phyloP scores from a whole-genome alignment of 805 yeast species.

The Starmerella ratchasimensis region DNA sequence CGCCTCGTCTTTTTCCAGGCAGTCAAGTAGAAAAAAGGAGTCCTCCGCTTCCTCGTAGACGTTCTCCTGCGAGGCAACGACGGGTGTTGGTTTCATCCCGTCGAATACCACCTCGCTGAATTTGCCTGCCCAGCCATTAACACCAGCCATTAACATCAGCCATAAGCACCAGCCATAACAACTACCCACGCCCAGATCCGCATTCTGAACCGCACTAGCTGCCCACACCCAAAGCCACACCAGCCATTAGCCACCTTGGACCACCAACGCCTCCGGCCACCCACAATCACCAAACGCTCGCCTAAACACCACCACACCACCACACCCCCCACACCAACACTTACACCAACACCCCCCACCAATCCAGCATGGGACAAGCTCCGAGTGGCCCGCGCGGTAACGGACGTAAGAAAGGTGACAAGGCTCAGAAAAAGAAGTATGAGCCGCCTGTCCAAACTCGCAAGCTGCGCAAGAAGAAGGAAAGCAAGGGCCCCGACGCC shows the following conservation, averaged over 20 bases:
- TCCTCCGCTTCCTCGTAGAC: slow-evolving; percentile 96
- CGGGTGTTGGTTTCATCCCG: slow-evolving; percentile 16
- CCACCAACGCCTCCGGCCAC: neutral
- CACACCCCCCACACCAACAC: neutral
- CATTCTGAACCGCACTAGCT: too few species aligned
- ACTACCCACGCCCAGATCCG: too few species aligned
- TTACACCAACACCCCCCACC: neutral
- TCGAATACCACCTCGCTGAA: slow-evolving; percentile 3
- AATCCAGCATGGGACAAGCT: slow-evolving; percentile 20
- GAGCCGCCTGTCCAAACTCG: slow-evolving; percentile 97
- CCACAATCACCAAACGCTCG: neutral
- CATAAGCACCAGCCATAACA: neutral
- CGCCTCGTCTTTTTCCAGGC: slow-evolving; percentile 47
- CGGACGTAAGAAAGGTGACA: slow-evolving; percentile 20
- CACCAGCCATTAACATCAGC: too few species aligned
- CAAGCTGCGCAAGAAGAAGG: slow-evolving; percentile 64
- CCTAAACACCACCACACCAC: neutral
- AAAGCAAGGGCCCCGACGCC: slow-evolving; percentile 79
- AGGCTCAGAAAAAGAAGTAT: slow-evolving; percentile 65
- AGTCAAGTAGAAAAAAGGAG: slow-evolving; percentile 68
- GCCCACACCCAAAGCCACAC: too few species aligned
- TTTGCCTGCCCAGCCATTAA: neutral
- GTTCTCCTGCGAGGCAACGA: slow-evolving; percentile 8
- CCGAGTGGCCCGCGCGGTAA: slow-evolving; percentile 22
- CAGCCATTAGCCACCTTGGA: too few species aligned